Evolutionary conservation across 306 rosid species (phyloP).

Genomic region (Coriaria nepalensis): DNA sequence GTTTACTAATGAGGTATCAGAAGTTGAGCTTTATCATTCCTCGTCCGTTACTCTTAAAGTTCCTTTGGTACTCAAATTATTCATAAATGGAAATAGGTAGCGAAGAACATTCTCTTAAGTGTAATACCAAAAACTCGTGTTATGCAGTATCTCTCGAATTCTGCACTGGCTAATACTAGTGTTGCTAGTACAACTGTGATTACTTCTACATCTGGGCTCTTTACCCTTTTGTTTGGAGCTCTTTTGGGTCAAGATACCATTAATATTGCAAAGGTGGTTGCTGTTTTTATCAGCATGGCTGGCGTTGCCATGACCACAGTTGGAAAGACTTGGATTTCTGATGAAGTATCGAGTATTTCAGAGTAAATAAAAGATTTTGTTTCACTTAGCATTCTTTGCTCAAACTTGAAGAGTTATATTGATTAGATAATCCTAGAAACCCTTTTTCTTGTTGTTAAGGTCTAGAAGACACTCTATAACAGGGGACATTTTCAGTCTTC

Average conservation of each 20-base stretch:
- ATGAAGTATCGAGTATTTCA: constrained; percentile 24
- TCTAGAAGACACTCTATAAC: constrained; percentile 33
- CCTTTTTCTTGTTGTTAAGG: constrained; percentile 23
- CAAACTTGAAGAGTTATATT: background rate
- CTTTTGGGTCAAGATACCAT: constrained; percentile 49
- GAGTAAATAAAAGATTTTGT: constrained; percentile 30
- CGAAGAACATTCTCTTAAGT: too few species aligned
- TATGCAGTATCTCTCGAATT: constrained; percentile 51
- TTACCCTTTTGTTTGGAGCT: constrained; percentile 61
- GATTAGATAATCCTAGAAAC: background rate
- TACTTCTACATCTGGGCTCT: constrained; percentile 55
- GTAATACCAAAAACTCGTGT: background rate
- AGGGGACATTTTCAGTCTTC: constrained; percentile 49
- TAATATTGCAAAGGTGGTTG: constrained; percentile 32
- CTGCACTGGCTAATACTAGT: constrained; percentile 64
- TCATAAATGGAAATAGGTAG: background rate
- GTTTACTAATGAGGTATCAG: constrained; percentile 65
- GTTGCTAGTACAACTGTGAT: constrained; percentile 59
- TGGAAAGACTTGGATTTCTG: constrained; percentile 58
- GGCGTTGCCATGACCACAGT: constrained; percentile 59
- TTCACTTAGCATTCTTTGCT: background rate
- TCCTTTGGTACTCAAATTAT: background rate
- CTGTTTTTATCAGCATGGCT: constrained; percentile 52
- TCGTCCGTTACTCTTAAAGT: background rate
- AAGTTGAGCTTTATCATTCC: background rate